Percentiles rank a stretch among this genome's conserved stretches.
phyloP scores from a whole-genome alignment of 78 protist genomes.

The Reticulomyxa filosa region DNA sequence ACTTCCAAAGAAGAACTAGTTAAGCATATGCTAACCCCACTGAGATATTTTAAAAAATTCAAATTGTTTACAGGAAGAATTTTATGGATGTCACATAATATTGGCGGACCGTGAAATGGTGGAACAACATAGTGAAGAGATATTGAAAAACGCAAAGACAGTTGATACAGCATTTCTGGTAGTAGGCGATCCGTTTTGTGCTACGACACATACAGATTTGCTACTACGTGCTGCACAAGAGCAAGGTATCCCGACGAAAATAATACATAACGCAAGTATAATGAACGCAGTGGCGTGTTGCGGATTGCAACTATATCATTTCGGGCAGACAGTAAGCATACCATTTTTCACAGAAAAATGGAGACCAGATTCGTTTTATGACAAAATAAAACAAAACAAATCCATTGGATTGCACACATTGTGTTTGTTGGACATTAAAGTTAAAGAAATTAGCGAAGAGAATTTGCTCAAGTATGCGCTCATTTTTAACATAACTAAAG shows the following conservation, averaged over 20 bases:
- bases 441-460: constrained; percentile 70
- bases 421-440: constrained; percentile 88
- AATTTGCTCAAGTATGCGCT: constrained; percentile 38
- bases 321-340: constrained; percentile 85
- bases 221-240: constrained; percentile 42
- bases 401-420: constrained; percentile 81
- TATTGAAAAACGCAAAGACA: constrained; percentile 41
- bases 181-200: constrained; percentile 95
- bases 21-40: no score
- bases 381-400: constrained; percentile 46
- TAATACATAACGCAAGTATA: constrained; percentile 93
- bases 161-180: constrained; percentile 74
- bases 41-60: no score
- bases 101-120: constrained; percentile 82
- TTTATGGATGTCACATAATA: constrained; percentile 57
- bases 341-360: constrained; percentile 54
- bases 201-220: constrained; percentile 92
- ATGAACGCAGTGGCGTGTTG: constrained; percentile 93
- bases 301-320: constrained; percentile 77
- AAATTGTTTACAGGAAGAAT: constrained; percentile 27
- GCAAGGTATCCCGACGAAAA: constrained; percentile 9
- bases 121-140: constrained; percentile 59
- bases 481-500: no score
- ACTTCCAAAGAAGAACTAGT: no score
- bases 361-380: constrained; percentile 80